Base-by-base conservation (phyloP, 1,139 yeast genomes). In the Candida frijolesensis region DNA sequence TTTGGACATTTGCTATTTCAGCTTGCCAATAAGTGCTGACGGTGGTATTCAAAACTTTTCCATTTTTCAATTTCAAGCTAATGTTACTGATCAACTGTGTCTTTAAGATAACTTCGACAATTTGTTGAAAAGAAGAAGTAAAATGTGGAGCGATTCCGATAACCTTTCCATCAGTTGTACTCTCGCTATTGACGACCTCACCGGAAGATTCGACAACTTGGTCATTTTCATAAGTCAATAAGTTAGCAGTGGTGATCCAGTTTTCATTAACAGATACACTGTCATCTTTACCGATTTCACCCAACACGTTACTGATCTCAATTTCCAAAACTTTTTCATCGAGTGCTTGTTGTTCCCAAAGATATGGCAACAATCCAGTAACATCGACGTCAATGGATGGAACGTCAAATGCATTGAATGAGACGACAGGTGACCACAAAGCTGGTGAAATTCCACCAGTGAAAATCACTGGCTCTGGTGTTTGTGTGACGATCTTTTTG, bases 361-460 rank as follows among this genome's bases (percentile, higher is more conserved):
- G 66, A 39, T 68, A 61, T 2, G 95, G 94, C 52, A 89, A 68
- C 54, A 83, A 75, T 0, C 88, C 82, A 6, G 91, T 81, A 48
- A 89, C 61, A 57, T 89, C 96, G 45, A 89, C 62, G 51, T 81
- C 84, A 57, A 85, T 74, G 3, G 85, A 74, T 16, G 82, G 84
- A 30, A 89, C 72, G 64, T 89, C 95, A 67, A 84, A 89, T 0
- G 96, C 87, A 54, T 83, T 78, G 27, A 79, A 76, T 3, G 89
- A 83, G 12, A 89, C 96, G 51, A 87, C 82, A 3, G 96, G 89
- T 41, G 78, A 74, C 96, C 96, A 89, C 47, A 88, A 69, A 2
- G 85, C 76, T 3, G 96, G 96, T 1, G 90, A 80, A 34, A 86
- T 69, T 1, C 96, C 96, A 11, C 96, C 96, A 1, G 95, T 83